Evolutionary conservation across 2,329 filamentous ascomycete genomes (phyloP), one percentile per base, ranked within the genome.

Genomic region (Lomentospora prolificans): DNA sequence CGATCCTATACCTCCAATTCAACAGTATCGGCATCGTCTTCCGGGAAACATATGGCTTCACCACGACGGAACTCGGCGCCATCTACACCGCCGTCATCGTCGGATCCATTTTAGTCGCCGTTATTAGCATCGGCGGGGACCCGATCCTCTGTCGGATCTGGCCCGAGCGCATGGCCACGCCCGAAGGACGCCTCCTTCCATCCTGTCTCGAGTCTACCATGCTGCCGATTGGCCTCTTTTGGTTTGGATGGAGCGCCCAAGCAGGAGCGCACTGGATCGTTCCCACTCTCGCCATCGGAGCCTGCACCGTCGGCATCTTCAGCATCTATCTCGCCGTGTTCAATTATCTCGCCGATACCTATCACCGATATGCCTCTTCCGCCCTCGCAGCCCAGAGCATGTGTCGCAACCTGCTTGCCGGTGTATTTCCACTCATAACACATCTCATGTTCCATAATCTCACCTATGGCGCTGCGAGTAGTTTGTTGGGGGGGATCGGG

Each of bases 321-420:
- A 79, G 77, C 27, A 83, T 88, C 51, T 86, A 85, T 62, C 73
- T 88, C 1, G 81, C 84, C 0, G 82, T 85, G 0, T 84, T 87
- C 70, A 85, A 87, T 62, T 87, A 86, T 61, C 70, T 87, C 3
- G 84, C 83, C 3, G 84, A 87, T 65, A 80, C 78, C 0, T 88
- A 87, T 63, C 80, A 84, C 63, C 75, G 76, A 1, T 87, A 85
- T 62, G 82, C 84, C 2, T 83, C 79, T 57, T 85, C 80, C 2
- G 84, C 84, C 1, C 70, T 86, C 17, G 84, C 84, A 0, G 84
- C 83, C 2, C 84, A 87, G 66, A 80, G 76, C 46, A 86, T 83
- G 65, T 85, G 81, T 60, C 75, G 85, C 12, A 87, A 87, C 62
- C 70, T 86, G 50, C 70, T 87, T 0, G 82, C 79, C 25, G 84